Conservation (phyloP, 257 asterid genomes). For the Paulownia fortunei region DNA sequence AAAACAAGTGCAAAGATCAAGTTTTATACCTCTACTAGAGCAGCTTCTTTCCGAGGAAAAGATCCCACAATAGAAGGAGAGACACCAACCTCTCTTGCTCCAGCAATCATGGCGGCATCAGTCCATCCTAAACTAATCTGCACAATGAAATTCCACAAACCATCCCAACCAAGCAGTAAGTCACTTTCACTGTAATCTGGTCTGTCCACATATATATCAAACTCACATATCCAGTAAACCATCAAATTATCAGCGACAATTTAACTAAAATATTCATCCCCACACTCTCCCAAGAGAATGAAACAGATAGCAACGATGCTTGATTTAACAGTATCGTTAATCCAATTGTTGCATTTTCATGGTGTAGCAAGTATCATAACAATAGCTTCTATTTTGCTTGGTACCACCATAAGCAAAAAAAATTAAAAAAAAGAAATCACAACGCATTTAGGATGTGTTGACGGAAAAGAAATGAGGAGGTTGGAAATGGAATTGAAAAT, state of each 20-base stretch:
- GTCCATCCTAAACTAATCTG: slow-evolving; percentile 90
- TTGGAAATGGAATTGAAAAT: not conserved
- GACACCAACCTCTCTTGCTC: slow-evolving; percentile 85
- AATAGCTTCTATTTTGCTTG: not conserved
- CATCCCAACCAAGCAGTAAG: slow-evolving; percentile 31
- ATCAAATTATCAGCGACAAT: not conserved
- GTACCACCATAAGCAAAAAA: not conserved
- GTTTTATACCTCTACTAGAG: slow-evolving; percentile 78
- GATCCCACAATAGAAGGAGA: slow-evolving; percentile 95
- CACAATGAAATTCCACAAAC: slow-evolving; percentile 32
- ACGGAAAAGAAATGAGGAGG: not conserved
- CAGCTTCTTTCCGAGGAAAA: slow-evolving; percentile 91
- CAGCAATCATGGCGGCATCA: slow-evolving; percentile 89
- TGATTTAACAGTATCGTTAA: not conserved
- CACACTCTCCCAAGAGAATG: not conserved
- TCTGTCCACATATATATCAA: not conserved
- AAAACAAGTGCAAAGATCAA: slow-evolving; percentile 13
- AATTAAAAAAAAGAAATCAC: not conserved
- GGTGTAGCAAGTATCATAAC: not conserved
- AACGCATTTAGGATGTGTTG: not conserved
- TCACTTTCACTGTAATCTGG: not conserved
- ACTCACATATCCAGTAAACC: slow-evolving; percentile 4
- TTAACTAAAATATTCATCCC: not conserved
- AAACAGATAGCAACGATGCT: not conserved
- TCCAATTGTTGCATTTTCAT: not conserved